Percentiles rank a stretch among this genome's conserved stretches.
phyloP scores from a whole-genome alignment of 371 early-diverging fungal species.

The Catenaria anguillulae region DNA sequence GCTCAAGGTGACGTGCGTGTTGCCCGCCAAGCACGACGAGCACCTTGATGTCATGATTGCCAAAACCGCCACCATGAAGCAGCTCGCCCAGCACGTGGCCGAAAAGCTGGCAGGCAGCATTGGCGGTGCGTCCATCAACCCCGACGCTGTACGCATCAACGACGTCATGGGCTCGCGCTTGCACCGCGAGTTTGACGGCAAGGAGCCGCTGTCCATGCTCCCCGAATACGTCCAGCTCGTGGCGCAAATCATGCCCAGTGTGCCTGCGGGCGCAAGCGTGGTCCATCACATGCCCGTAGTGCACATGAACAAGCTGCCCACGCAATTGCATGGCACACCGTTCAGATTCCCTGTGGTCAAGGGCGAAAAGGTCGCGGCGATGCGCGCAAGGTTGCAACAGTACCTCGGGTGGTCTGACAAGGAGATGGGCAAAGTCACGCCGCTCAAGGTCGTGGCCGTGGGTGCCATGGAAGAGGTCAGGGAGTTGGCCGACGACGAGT shows the following conservation, averaged over 20 bases:
- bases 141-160: not conserved
- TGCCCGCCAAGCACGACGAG: constrained; percentile 3
- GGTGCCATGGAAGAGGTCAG: too few species aligned
- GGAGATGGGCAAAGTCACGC: constrained; percentile 66
- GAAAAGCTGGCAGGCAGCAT: not conserved
- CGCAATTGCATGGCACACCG: not conserved
- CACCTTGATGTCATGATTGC: constrained; percentile 20
- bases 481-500: not conserved
- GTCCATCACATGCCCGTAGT: constrained; percentile 48
- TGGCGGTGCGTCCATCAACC: not conserved
- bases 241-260: constrained; percentile 45
- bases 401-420: constrained; percentile 66
- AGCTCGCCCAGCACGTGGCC: constrained; percentile 6
- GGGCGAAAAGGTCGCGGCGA: constrained; percentile 50
- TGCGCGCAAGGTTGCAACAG: constrained; percentile 52
- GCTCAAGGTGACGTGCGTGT: not conserved
- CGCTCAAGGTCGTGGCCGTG: constrained; percentile 29
- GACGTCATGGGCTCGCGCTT: not conserved
- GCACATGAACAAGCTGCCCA: constrained; percentile 23
- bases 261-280: constrained; percentile 37
- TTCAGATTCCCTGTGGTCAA: constrained; percentile 12
- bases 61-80: constrained; percentile 15
- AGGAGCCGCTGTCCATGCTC: constrained; percentile 27
- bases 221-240: constrained; percentile 29
- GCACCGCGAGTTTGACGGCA: not conserved